Percentiles rank a stretch among this genome's conserved stretches.
Evolutionary conservation across 768 basidiomycete genomes (phyloP).

Genomic region (Serendipita sp.): DNA sequence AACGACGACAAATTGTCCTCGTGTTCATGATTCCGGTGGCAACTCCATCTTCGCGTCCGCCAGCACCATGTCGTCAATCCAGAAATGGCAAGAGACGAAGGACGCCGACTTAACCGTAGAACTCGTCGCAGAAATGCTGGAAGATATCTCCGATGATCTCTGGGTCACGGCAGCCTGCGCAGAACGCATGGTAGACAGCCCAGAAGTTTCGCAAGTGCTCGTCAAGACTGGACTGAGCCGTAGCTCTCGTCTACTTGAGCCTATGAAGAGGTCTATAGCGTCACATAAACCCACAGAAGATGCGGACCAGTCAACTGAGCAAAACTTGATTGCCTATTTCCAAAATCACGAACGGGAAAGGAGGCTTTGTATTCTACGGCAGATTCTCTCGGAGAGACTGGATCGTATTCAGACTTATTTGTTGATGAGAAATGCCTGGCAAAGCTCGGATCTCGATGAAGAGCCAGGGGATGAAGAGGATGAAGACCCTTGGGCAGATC

Average conservation of each 20-base stretch:
- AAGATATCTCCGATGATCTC: slow-evolving; percentile 41
- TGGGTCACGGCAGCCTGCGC: slow-evolving; percentile 65
- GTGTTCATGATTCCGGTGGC: background rate
- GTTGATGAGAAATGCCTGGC: slow-evolving; percentile 33
- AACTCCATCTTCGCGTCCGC: background rate
- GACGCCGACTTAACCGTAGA: slow-evolving; percentile 44
- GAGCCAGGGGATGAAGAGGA: slow-evolving; percentile 23
- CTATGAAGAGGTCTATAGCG: slow-evolving; percentile 26
- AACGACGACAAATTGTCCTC: background rate
- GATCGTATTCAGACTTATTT: slow-evolving; percentile 60
- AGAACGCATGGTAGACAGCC: slow-evolving; percentile 48
- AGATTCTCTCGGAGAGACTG: slow-evolving; percentile 46
- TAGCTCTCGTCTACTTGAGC: slow-evolving; percentile 32
- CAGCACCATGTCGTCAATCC: background rate
- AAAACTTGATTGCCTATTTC: slow-evolving; percentile 37
- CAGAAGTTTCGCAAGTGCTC: slow-evolving; percentile 37
- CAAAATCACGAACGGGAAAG: slow-evolving; percentile 40
- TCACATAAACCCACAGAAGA: slow-evolving; percentile 12
- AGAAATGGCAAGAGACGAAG: slow-evolving; percentile 36
- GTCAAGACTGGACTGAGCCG: slow-evolving; percentile 49
- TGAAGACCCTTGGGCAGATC: slow-evolving; percentile 59
- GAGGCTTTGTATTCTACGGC: slow-evolving; percentile 46
- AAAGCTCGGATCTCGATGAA: slow-evolving; percentile 26
- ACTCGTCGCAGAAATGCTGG: slow-evolving; percentile 31
- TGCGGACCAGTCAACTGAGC: slow-evolving; percentile 12